Evolutionary conservation across 2,329 filamentous ascomycete genomes (phyloP).

Genomic region (Cryphonectria japonica): DNA sequence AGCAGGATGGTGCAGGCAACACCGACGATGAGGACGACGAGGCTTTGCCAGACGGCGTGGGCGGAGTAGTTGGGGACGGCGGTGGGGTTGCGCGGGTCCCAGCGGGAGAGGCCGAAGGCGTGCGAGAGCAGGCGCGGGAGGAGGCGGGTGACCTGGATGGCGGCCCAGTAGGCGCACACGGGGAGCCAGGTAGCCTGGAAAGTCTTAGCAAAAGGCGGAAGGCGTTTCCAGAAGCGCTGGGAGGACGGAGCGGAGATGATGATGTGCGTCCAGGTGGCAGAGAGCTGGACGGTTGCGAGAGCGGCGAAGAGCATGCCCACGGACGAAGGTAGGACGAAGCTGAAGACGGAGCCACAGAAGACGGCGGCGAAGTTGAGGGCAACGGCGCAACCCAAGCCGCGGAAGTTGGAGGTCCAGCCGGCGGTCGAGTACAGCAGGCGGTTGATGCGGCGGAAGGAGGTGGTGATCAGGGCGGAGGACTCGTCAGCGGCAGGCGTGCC

Average conservation of each 20-base stretch:
- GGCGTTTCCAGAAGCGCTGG: conserved; percentile 68
- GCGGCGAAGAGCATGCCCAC: conserved; percentile 61
- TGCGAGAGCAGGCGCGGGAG: conserved; percentile 53
- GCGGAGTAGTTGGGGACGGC: conserved; percentile 43
- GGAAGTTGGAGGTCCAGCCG: conserved; percentile 70
- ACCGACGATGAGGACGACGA: conserved; percentile 50
- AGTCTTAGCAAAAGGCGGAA: conserved; percentile 66
- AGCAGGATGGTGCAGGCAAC: conserved; percentile 62
- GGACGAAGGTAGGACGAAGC: conserved; percentile 45
- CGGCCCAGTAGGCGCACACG: conserved; percentile 64
- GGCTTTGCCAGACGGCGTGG: conserved; percentile 49
- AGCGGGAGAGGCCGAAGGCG: conserved; percentile 51
- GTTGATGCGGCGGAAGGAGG: conserved; percentile 55
- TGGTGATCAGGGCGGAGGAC: conserved; percentile 48
- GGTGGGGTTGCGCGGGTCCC: conserved; percentile 43
- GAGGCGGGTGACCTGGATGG: conserved; percentile 53
- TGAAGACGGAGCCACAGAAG: conserved; percentile 45
- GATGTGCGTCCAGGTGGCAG: conserved; percentile 82
- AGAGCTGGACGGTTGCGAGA: conserved; percentile 67
- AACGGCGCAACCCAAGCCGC: conserved; percentile 62
- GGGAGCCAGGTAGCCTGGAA: conserved; percentile 73
- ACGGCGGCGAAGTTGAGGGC: conserved; percentile 42
- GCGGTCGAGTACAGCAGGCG: conserved; percentile 62
- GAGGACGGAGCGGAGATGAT: conserved; percentile 73
- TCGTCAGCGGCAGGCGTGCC: conserved; percentile 40